A percentile compares a stretch with the other conserved stretches of the same genome.
These are phyloP conservation scores for Fusarium napiforme DNA, from an alignment of 2,329 filamentous ascomycete genomes.

Conservation along the genomic window DNA sequence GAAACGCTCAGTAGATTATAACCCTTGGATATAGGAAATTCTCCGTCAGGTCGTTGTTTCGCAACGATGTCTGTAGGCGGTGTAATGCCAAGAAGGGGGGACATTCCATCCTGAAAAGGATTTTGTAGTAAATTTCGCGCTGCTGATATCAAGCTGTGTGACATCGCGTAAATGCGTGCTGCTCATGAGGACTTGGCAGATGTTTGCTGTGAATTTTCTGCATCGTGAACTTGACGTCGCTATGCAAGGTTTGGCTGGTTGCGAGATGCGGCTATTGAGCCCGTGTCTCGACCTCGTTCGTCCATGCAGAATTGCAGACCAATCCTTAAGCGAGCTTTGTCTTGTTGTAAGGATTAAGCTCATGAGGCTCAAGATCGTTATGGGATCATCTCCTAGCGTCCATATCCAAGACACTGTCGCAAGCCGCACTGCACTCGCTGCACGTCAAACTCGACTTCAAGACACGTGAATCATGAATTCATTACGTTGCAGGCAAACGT, in stretches of 20 bases:
- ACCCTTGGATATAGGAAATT: slow-evolving; percentile 73
- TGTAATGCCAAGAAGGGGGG: slow-evolving; percentile 71
- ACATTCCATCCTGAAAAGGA: slow-evolving; percentile 54
- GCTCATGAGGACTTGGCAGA: neutral
- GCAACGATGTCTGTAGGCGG: slow-evolving; percentile 56
- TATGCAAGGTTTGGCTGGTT: neutral
- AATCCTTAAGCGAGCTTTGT: neutral
- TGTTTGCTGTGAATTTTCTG: neutral
- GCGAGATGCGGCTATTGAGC: too few relatives aligned
- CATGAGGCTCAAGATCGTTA: neutral
- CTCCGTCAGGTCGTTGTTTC: slow-evolving; percentile 57
- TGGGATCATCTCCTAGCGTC: neutral
- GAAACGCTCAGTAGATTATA: slow-evolving; percentile 68
- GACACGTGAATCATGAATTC: slow-evolving; percentile 7
- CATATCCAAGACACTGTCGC: neutral
- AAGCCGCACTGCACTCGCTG: neutral
- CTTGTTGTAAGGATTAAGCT: neutral
- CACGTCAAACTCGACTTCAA: neutral
- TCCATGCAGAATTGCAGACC: too few relatives aligned
- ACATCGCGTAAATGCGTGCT: neutral
- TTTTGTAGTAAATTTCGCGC: neutral
- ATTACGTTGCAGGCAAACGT: slow-evolving; percentile 8
- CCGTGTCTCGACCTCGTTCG: neutral
- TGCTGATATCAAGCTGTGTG: neutral
- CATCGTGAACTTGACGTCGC: neutral